A percentile compares a stretch with the other conserved stretches of the same genome.
phyloP scores from a whole-genome alignment of 2,329 filamentous ascomycete species.

The Colletotrichum nymphaeae region DNA sequence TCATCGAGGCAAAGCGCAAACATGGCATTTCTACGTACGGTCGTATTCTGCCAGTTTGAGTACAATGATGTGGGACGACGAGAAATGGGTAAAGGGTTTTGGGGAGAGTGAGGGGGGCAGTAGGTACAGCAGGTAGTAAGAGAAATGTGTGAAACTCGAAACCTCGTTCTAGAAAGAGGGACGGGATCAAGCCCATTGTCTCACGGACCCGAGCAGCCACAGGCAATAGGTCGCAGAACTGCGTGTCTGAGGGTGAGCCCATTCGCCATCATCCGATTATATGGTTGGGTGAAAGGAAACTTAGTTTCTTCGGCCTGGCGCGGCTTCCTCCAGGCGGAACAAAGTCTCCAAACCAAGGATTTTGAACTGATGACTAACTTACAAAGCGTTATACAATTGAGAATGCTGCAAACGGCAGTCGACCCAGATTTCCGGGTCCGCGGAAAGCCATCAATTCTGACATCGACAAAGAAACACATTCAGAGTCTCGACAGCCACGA shows the following conservation, averaged over 20 bases:
- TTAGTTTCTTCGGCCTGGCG: neutral
- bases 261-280: slow-evolving; percentile 14
- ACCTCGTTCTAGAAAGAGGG: slow-evolving; percentile 19
- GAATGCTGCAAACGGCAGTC: neutral
- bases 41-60: neutral
- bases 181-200: neutral
- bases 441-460: neutral
- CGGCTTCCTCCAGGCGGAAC: neutral
- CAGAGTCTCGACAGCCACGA: neutral
- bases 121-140: neutral
- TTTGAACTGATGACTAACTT: neutral
- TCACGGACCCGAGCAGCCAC: neutral
- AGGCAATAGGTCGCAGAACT: neutral
- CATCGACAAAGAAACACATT: neutral
- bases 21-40: neutral
- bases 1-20: neutral
- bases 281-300: neutral
- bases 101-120: neutral
- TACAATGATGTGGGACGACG: neutral
- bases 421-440: neutral
- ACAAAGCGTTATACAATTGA: neutral
- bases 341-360: neutral
- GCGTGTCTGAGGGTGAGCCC: neutral
- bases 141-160: neutral
- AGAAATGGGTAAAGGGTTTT: neutral